These are phyloP conservation scores for Lepidium africanum DNA, from an alignment of 345 rosid genomes.

Conservation along the genomic window DNA sequence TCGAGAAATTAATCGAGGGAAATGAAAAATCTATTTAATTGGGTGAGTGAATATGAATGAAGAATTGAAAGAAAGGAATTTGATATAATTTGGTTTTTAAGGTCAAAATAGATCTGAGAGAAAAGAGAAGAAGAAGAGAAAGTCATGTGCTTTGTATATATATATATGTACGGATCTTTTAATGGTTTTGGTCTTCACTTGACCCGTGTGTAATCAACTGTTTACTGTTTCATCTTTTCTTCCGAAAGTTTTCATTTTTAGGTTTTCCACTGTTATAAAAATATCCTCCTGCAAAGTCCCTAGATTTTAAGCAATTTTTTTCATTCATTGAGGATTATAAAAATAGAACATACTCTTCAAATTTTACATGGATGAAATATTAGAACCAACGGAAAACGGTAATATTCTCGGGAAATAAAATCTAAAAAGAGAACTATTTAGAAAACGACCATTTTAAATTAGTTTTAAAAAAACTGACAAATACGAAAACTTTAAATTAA, in stretches of 20 bases:
- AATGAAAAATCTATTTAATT: not conserved
- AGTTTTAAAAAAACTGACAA: too few species aligned
- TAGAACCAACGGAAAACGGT: too few species aligned
- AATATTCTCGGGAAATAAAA: too few species aligned
- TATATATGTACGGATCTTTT: not conserved
- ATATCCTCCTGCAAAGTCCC: too few species aligned
- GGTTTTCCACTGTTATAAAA: not conserved
- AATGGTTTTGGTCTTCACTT: conserved; percentile 16
- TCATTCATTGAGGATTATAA: too few species aligned
- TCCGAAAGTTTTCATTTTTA: not conserved
- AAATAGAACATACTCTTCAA: too few species aligned
- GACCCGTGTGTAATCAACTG: conserved; percentile 14
- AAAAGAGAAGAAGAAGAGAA: conserved; percentile 5
- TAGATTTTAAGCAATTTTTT: not conserved
- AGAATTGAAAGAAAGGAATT: not conserved
- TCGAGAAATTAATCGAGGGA: not conserved
- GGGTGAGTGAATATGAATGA: not conserved
- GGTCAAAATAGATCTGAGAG: conserved; percentile 27
- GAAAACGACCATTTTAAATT: too few species aligned
- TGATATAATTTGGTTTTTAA: not conserved
- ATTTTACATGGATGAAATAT: too few species aligned
- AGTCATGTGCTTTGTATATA: conserved; percentile 2
- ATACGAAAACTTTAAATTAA: too few species aligned
- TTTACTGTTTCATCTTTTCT: not conserved
- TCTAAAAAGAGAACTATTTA: too few species aligned